phyloP scores from a whole-genome alignment of 176 grass and related monocot genomes.

The Avena insularis region DNA sequence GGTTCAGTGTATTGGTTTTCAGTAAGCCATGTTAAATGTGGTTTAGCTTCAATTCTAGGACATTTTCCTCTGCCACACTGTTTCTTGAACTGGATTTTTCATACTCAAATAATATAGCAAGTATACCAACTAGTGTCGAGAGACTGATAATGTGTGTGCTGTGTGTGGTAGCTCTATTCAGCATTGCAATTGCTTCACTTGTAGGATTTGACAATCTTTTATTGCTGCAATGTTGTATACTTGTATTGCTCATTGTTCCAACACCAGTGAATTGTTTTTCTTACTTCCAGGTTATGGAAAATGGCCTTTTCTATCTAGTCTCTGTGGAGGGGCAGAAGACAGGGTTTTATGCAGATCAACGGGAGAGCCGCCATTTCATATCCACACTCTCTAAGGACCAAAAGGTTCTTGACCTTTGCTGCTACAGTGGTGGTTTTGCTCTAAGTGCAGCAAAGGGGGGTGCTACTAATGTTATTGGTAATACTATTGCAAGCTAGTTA shows the following conservation, averaged over 20 bases:
- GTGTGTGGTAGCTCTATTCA: neutral
- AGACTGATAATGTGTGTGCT: neutral
- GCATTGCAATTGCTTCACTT: conserved; percentile 30
- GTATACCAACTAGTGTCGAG: conserved; percentile 20
- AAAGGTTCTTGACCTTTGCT: conserved; percentile 90
- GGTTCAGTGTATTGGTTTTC: conserved; percentile 17
- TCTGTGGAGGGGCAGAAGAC: conserved; percentile 96
- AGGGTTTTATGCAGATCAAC: conserved; percentile 97
- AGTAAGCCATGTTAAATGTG: conserved; percentile 13
- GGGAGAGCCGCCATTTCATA: conserved; percentile 79
- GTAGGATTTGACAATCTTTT: conserved; percentile 5
- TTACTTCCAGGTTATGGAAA: conserved; percentile 76
- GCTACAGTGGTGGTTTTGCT: conserved; percentile 91
- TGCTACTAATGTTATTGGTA: conserved; percentile 83
- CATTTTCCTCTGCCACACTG: neutral
- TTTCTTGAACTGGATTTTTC: neutral
- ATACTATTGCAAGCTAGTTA: conserved; percentile 59
- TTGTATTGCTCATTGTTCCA: conserved; percentile 3
- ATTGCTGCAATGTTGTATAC: neutral
- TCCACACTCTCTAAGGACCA: conserved; percentile 69
- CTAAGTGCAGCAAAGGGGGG: conserved; percentile 74
- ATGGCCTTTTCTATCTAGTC: conserved; percentile 75
- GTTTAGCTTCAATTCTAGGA: neutral
- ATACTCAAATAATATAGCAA: conserved; percentile 11
- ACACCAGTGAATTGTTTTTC: neutral